A percentile compares a stretch with the other conserved stretches of the same genome.
Evolutionary conservation across 2,329 filamentous ascomycete genomes (phyloP).

Genomic region (Diplodia seriata): DNA sequence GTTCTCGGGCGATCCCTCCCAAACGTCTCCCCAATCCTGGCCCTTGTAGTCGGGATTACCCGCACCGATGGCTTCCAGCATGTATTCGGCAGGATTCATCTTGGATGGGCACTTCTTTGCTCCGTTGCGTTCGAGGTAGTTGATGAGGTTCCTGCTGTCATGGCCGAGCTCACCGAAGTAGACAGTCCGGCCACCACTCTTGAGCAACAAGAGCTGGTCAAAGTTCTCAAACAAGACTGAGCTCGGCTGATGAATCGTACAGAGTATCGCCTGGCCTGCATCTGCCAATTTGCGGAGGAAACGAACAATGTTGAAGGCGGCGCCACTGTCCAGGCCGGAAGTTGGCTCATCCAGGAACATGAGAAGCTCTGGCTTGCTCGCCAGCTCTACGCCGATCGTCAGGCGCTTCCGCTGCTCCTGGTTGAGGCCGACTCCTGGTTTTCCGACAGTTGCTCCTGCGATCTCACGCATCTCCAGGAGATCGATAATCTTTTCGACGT

Average conservation of each 20-base stretch:
- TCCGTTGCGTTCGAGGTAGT: slow-evolving; percentile 62
- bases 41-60: slow-evolving; percentile 53
- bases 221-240: slow-evolving; percentile 71
- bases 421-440: slow-evolving; percentile 60
- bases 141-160: slow-evolving; percentile 49
- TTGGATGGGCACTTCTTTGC: slow-evolving; percentile 59
- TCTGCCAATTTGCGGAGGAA: slow-evolving; percentile 72
- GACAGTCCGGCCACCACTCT: slow-evolving; percentile 69
- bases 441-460: slow-evolving; percentile 69
- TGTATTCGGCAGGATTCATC: slow-evolving; percentile 62
- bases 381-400: slow-evolving; percentile 76
- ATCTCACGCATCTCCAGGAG: slow-evolving; percentile 72
- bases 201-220: slow-evolving; percentile 68
- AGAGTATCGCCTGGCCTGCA: slow-evolving; percentile 70
- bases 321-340: slow-evolving; percentile 66
- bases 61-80: slow-evolving; percentile 57
- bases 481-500: slow-evolving; percentile 68
- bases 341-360: slow-evolving; percentile 78
- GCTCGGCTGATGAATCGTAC: slow-evolving; percentile 75
- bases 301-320: slow-evolving; percentile 69
- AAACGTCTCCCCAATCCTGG: slow-evolving; percentile 55
- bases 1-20: slow-evolving; percentile 52
- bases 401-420: slow-evolving; percentile 72
- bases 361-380: slow-evolving; percentile 68
- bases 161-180: slow-evolving; percentile 68